Percentiles rank a stretch among this genome's conserved stretches.
These are phyloP conservation scores for Cicer pinnatifidum DNA, from an alignment of 306 rosid species.

Conservation along the genomic window DNA sequence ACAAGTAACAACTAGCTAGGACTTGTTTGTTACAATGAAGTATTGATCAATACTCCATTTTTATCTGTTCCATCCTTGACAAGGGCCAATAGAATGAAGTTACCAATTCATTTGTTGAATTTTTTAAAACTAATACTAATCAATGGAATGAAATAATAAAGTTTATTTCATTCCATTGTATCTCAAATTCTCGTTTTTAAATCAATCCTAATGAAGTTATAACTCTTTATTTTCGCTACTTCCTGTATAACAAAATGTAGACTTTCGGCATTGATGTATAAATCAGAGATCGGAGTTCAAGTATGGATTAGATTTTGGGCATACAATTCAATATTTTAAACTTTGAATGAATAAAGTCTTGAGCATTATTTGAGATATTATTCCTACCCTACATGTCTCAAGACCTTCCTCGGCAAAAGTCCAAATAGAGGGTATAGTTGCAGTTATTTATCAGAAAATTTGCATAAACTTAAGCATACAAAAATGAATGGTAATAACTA, in stretches of 20 bases:
- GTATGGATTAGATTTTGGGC: neutral
- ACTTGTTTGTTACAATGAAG: slow-evolving; percentile 45
- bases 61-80: slow-evolving; percentile 44
- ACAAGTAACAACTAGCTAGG: slow-evolving; percentile 38
- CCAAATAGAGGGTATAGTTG: neutral
- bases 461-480: slow-evolving; percentile 1
- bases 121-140: neutral
- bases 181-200: neutral
- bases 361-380: neutral
- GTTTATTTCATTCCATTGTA: slow-evolving; percentile 11
- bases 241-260: neutral
- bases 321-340: neutral
- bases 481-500: slow-evolving; percentile 7
- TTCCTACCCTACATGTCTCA: neutral
- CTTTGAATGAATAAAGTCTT: neutral
- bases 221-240: neutral
- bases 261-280: neutral
- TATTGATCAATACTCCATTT: slow-evolving; percentile 48
- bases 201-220: neutral
- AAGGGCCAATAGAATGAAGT: slow-evolving; percentile 28
- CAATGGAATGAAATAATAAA: slow-evolving; percentile 25
- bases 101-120: slow-evolving; percentile 23
- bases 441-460: neutral
- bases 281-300: slow-evolving; percentile 6
- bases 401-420: neutral